Base-by-base conservation (phyloP, 2,329 filamentous ascomycete genomes). In the Fusarium oligoseptatum region DNA sequence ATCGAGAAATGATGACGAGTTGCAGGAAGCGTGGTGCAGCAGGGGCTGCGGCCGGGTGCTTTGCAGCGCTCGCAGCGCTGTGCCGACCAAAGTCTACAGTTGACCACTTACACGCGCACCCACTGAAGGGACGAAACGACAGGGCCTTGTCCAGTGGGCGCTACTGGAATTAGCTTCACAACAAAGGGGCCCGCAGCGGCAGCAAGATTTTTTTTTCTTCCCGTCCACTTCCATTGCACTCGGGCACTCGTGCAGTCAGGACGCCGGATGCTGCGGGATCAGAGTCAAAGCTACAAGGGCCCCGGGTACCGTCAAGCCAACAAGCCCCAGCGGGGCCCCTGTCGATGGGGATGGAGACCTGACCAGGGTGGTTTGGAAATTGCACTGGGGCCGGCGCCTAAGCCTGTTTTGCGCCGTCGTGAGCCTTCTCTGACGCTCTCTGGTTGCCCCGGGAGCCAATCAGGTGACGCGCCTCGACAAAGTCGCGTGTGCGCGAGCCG, bases 1-100 rank as follows among this genome's bases (percentile, higher is more conserved):
- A 79, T 75, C 70, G 73, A 73, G 75, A 60, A 68, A 77, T 75
- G 79, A 80, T 75, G 75, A 78, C 76, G 73, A 80, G 73, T 74
- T 78, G 77, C 78, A 78, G 76, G 70, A 77, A 68, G 64, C 57
- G 70, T 68, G 64, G 70, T 75, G 73, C 71, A 73, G 74, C 66
- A 74, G 69, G 68, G 65, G 66, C 70, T 68, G 63, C 58, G 37
- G n/a, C 55, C 55, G 20, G 67, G 66, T 74, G 45, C 64, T 66
- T 41, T 64, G 60, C 50, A 57, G 60, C 48, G 50, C 48, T 45
- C 24, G 36, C 15, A 52, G 66, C 24, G 64, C 45, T 52, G 64
- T 62, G 48, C 43, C 61, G 52, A 58, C 71, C 68, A 73, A 72
- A 63, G 60, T 61, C 67, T 75, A 75, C 74, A 76, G 69, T 72